Evolutionary conservation across 192 early-diverging fungal species (phyloP), one percentile per base, ranked within the genome.

Genomic region (Backusella circina): DNA sequence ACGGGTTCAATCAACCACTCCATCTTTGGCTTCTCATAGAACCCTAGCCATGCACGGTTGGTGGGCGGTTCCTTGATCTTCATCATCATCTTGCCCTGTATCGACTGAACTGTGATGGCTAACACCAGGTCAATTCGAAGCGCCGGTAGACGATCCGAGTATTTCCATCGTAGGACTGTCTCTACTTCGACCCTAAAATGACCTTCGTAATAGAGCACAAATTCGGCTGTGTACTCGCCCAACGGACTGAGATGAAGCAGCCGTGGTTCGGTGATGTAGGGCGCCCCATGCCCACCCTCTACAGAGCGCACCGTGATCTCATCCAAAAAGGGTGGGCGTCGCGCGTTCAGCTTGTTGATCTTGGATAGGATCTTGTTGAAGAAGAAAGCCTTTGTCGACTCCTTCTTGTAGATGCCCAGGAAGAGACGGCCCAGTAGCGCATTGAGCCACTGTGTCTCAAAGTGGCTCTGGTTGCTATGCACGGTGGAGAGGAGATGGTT

Each of bases 11-110:
- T 87, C 37, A 80, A 77, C 54, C 93, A 86, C 44, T 93, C 86
- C 64, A 98, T 84, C 6, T 88, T 85, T 1, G 95, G 95, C 71
- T 91, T 86, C 32, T 91, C 89, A 75, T 93, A 89, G 72, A 97
- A 94, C 4, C 94, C 96, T 33, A 95, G 75, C 96, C 96, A 98
- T 28, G 94, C 83, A 5, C 95, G 87, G 71, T 96, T 96, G 3
- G 93, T 90, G 13, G 93, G 91, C 1, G 92, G 91, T 2, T 91
- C 87, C 77, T 95, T 94, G 74, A 96, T 89, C 44, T 91, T 89
- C 50, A 98, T 68, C 3, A 93, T 86, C 79, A 96, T 79, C 77
- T 91, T 93, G 2, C 95, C 96, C 12, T 89, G 80, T 69, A 96
- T 83, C 10, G 87, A 83, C 66, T 91, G 88, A 50, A 96, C 82